A percentile compares a stretch with the other conserved stretches of the same genome.
Evolutionary conservation across 1,139 yeast species (phyloP).

Genomic region (Suhomyces wounanorum): DNA sequence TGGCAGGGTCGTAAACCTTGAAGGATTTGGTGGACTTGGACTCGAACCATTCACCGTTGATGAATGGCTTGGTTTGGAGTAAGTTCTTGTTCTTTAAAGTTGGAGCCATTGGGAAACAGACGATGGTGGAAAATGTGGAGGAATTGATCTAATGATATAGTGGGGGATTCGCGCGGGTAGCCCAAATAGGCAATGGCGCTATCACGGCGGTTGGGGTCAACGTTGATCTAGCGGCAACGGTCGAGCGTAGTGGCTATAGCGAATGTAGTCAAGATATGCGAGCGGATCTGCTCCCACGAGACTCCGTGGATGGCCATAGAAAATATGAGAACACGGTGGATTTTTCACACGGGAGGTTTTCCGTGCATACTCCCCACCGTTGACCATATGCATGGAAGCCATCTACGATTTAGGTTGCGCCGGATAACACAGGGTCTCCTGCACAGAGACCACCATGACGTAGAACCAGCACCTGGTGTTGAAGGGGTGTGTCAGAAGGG

Average conservation of each 20-base stretch:
- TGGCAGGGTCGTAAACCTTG: conserved; percentile 77
- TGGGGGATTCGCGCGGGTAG: conserved; percentile 1
- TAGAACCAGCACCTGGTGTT: not conserved
- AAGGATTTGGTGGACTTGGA: conserved; percentile 56
- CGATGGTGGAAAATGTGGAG: not conserved
- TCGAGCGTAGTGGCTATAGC: not conserved
- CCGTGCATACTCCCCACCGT: not conserved
- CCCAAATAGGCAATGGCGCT: conserved; percentile 5
- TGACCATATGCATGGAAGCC: not conserved
- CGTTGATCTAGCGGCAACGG: not conserved
- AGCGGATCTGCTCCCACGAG: not conserved
- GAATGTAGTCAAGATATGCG: not conserved
- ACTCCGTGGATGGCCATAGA: not conserved
- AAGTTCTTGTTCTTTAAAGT: conserved; percentile 56
- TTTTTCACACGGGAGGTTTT: too few species aligned
- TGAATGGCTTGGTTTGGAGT: conserved; percentile 56
- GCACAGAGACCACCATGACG: not conserved
- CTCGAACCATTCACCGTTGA: conserved; percentile 72
- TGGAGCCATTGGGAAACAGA: conserved; percentile 22
- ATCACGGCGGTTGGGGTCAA: not conserved
- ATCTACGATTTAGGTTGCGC: not conserved
- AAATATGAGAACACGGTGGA: too few species aligned
- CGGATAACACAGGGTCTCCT: not conserved
- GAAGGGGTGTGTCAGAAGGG: too few species aligned
- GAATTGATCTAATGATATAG: not conserved